These are phyloP conservation scores for Mucor irregularis DNA, from an alignment of 371 early-diverging fungal genomes.

Conservation along the genomic window DNA sequence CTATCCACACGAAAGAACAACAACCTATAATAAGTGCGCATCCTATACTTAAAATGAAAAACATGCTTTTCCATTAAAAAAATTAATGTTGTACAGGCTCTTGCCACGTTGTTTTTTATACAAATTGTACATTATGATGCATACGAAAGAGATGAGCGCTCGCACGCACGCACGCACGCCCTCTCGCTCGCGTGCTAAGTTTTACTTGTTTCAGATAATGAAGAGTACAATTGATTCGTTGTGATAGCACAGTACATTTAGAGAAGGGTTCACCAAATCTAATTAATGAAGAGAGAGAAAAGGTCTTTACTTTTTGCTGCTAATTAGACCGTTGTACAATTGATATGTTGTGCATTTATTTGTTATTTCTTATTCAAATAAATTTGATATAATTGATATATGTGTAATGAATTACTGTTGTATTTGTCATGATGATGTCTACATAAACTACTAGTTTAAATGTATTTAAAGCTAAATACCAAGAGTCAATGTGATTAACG, in stretches of 20 bases:
- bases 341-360: neutral
- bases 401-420: too few relatives aligned
- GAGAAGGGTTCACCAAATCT: too few relatives aligned
- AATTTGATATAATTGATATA: too few relatives aligned
- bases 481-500: too few relatives aligned
- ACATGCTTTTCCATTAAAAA: slow-evolving; percentile 6
- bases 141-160: neutral
- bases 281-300: too few relatives aligned
- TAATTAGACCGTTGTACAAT: slow-evolving; percentile 1
- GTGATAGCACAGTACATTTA: too few relatives aligned
- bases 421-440: too few relatives aligned
- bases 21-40: neutral
- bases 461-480: too few relatives aligned
- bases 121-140: neutral
- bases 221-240: too few relatives aligned
- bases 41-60: slow-evolving; percentile 2
- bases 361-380: too few relatives aligned
- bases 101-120: slow-evolving; percentile 19
- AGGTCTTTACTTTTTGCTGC: neutral
- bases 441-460: too few relatives aligned
- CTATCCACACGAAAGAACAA: neutral
- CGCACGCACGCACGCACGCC: neutral
- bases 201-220: too few relatives aligned
- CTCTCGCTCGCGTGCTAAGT: slow-evolving; percentile 1
- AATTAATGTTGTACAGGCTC: slow-evolving; percentile 10